Evolutionary conservation across 202 grass and related monocot species (phyloP).

Genomic region (Carex arenaria): DNA sequence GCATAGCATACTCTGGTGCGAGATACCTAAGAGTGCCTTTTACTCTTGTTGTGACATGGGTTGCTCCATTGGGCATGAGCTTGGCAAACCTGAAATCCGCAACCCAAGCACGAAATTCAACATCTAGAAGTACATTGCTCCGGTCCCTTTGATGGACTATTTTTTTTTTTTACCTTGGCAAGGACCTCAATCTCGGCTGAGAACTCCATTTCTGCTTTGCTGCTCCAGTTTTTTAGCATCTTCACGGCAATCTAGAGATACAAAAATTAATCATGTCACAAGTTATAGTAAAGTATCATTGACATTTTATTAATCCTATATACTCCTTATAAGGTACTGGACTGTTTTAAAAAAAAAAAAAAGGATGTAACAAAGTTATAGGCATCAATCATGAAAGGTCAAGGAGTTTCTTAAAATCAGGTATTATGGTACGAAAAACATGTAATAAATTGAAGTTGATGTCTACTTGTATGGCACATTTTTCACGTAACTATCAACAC

Average conservation of each 20-base stretch:
- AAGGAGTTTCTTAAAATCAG: not conserved
- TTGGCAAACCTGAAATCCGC: constrained; percentile 94
- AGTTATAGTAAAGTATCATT: not conserved
- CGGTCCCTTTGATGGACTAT: constrained; percentile 25
- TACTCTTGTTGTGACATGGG: constrained; percentile 81
- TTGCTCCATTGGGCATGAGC: constrained; percentile 72
- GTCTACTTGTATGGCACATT: not conserved
- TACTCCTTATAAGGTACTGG: too few relatives aligned
- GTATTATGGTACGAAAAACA: not conserved
- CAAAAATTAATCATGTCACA: not conserved
- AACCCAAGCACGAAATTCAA: constrained; percentile 59
- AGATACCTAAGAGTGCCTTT: constrained; percentile 93
- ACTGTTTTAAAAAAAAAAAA: too few relatives aligned
- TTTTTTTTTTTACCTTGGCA: constrained; percentile 32
- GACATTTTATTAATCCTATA: not conserved
- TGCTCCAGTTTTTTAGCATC: constrained; percentile 61
- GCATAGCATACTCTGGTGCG: constrained; percentile 83
- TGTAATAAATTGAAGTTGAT: not conserved
- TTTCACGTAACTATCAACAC: not conserved
- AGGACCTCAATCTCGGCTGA: constrained; percentile 74
- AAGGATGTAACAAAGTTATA: not conserved
- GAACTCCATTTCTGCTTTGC: constrained; percentile 89
- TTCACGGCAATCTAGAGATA: constrained; percentile 66
- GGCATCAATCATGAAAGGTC: not conserved
- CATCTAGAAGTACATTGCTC: constrained; percentile 79